These are phyloP conservation scores for Lagenidium giganteum DNA, from an alignment of 352 stramenopile species.

Conservation along the genomic window DNA sequence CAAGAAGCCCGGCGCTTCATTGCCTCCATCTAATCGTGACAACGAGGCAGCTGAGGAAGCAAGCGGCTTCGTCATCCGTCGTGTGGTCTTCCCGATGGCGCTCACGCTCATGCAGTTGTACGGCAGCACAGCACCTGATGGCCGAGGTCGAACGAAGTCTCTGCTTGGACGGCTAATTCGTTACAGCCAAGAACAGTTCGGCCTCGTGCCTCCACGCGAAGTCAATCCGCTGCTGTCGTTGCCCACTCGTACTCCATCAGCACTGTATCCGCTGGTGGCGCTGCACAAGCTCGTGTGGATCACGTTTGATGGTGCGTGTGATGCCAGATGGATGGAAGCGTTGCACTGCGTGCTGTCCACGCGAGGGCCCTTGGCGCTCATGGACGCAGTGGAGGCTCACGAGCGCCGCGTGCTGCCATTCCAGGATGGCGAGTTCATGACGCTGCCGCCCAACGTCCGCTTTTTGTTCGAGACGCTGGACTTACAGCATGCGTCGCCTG, in stretches of 20 bases:
- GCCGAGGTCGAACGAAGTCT: conserved; percentile 25
- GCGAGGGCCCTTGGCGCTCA: not conserved
- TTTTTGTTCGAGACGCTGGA: conserved; percentile 55
- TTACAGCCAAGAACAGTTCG: conserved; percentile 24
- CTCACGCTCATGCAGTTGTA: conserved; percentile 45
- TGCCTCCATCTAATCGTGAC: no score
- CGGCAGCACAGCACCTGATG: conserved; percentile 27
- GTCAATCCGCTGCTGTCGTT: not conserved
- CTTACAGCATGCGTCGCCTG: conserved; percentile 8
- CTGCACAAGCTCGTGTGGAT: conserved; percentile 30
- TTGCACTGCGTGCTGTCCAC: conserved; percentile 21
- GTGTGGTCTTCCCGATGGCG: conserved; percentile 29
- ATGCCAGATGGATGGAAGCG: conserved; percentile 33
- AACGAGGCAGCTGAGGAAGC: not conserved
- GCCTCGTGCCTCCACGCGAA: no score
- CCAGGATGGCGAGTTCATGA: conserved; percentile 47
- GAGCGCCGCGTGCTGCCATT: conserved; percentile 17
- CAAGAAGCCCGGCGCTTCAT: not conserved
- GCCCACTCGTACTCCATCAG: not conserved
- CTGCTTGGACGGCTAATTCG: conserved; percentile 29
- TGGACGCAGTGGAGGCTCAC: not conserved
- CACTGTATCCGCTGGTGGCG: conserved; percentile 1
- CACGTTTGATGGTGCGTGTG: conserved; percentile 35
- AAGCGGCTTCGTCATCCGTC: conserved; percentile 3
- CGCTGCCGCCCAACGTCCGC: conserved; percentile 48